These are phyloP conservation scores for Phyllostachys edulis DNA, from an alignment of 176 grass and related monocot species.

Conservation along the genomic window DNA sequence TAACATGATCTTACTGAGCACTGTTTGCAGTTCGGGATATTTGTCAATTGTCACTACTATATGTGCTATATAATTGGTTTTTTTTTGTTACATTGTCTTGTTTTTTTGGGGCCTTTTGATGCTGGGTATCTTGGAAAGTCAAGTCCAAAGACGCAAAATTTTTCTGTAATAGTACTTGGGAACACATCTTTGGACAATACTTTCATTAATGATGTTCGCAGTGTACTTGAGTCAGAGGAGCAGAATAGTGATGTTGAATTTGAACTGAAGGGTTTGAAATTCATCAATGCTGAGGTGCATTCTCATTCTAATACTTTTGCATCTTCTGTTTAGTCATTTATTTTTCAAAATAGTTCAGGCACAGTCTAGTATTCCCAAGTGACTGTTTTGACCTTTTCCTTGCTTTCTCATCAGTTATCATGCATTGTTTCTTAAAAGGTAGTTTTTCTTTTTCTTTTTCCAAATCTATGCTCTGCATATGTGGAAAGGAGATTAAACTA, in stretches of 20 bases:
- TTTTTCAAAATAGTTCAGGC: background rate
- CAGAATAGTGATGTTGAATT: constrained; percentile 38
- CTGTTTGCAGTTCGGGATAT: too few species aligned
- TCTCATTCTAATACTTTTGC: background rate
- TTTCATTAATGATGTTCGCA: constrained; percentile 34
- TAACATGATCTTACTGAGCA: too few species aligned
- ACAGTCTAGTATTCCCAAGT: background rate
- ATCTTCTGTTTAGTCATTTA: constrained; percentile 4
- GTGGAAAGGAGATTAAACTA: background rate
- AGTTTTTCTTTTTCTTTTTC: background rate
- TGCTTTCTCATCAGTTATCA: background rate
- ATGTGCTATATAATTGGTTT: too few species aligned
- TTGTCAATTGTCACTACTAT: too few species aligned
- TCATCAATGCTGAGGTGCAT: constrained; percentile 69
- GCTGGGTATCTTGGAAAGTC: too few species aligned
- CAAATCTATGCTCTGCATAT: background rate
- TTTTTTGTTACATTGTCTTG: too few species aligned
- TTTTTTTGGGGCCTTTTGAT: too few species aligned
- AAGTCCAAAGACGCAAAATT: too few species aligned
- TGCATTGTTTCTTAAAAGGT: background rate
- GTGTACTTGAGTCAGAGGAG: constrained; percentile 45
- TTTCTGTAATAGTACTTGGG: constrained; percentile 52
- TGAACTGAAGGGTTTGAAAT: constrained; percentile 38
- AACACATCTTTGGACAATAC: constrained; percentile 33
- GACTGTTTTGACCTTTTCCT: background rate